Conservation (phyloP, 2,329 filamentous ascomycete species). For the Dothidotthia symphoricarpi region DNA sequence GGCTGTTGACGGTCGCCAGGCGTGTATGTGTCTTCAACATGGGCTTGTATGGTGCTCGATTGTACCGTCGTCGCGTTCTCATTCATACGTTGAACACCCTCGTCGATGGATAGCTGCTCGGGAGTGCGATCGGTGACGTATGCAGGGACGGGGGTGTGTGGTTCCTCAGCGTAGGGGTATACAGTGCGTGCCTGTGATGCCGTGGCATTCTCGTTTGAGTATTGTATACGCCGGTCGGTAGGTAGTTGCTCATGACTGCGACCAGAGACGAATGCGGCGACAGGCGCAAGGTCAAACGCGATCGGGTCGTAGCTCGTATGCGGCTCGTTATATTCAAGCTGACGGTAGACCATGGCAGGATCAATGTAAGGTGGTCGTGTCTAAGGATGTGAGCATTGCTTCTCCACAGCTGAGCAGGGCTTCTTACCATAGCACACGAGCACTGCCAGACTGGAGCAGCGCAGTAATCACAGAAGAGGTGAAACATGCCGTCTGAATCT, state of each 20-base stretch:
- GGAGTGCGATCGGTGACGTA: constrained; percentile 2
- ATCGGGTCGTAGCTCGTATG: neutral
- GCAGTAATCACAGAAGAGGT: constrained; percentile 28
- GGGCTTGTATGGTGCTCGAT: constrained; percentile 24
- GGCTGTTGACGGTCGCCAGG: constrained; percentile 25
- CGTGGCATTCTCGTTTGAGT: no score
- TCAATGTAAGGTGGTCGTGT: constrained; percentile 9
- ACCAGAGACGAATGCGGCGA: constrained; percentile 1
- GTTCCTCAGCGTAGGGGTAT: no score
- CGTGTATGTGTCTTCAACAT: constrained; percentile 31
- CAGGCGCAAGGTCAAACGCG: neutral
- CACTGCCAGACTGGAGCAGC: constrained; percentile 20
- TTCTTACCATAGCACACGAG: constrained; percentile 19
- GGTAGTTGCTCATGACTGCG: constrained; percentile 2
- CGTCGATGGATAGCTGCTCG: constrained; percentile 9
- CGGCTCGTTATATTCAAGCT: neutral
- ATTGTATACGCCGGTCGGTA: constrained; percentile 3
- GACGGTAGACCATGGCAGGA: constrained; percentile 1
- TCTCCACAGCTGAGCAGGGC: neutral
- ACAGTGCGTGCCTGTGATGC: no score
- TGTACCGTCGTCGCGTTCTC: constrained; percentile 30
- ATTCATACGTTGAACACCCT: constrained; percentile 17
- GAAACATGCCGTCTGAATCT: constrained; percentile 28
- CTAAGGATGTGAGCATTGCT: constrained; percentile 8
- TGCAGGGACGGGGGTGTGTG: constrained; percentile 8